Conservation (phyloP, 306 rosid genomes). For the Macrotyloma uniflorum region DNA sequence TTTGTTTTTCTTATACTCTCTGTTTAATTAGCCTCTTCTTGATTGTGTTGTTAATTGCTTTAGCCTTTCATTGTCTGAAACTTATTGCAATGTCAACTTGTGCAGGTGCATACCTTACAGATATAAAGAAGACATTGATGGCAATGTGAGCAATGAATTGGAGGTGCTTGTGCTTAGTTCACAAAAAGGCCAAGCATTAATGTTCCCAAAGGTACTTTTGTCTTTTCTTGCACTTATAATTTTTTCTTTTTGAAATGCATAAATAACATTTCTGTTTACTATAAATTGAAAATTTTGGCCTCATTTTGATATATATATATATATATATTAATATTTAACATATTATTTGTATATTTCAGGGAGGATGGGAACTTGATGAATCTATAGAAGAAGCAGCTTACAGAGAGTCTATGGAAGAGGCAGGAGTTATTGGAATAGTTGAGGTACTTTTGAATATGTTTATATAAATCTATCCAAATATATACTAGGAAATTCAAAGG, state of each 20-base stretch:
- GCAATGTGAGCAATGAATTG: conserved; percentile 52
- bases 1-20: neutral
- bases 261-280: neutral
- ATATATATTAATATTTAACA: neutral
- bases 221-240: neutral
- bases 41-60: neutral
- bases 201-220: conserved; percentile 83
- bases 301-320: too few relatives aligned
- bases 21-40: neutral
- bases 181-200: conserved; percentile 72
- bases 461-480: too few relatives aligned
- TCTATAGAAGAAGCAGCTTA: conserved; percentile 90
- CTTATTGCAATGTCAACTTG: neutral
- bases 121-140: conserved; percentile 54
- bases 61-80: neutral
- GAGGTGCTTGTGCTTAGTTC: conserved; percentile 91
- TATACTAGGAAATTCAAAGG: too few relatives aligned
- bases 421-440: conserved; percentile 85
- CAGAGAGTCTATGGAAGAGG: conserved; percentile 88
- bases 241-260: too few relatives aligned
- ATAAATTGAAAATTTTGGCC: neutral
- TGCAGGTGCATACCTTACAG: conserved; percentile 94
- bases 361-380: conserved; percentile 99
- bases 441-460: too few relatives aligned
- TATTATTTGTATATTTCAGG: conserved; percentile 41